These are phyloP conservation scores for Chrysoporthe austroafricana DNA, from an alignment of 2,329 filamentous ascomycete genomes.

Conservation along the genomic window DNA sequence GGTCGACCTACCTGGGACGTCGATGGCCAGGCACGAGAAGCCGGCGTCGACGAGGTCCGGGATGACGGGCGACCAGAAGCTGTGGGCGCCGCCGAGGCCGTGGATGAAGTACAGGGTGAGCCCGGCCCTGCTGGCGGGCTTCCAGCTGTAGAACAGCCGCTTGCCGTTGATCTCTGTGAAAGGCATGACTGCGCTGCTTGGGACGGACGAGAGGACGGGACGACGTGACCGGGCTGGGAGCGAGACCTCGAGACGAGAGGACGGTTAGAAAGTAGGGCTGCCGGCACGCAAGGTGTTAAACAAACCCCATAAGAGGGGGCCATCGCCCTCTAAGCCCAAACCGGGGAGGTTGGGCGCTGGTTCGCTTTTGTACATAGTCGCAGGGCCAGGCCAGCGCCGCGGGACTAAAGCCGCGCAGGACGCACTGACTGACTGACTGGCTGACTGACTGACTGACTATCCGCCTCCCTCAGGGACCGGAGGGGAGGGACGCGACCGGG, in stretches of 20 bases:
- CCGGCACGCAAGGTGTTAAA: not conserved
- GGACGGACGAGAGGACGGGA: too few species aligned
- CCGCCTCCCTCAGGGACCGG: not conserved
- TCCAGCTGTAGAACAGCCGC: slow-evolving; percentile 28
- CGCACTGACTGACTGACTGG: not conserved
- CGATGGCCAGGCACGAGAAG: slow-evolving; percentile 29
- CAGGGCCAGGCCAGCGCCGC: not conserved
- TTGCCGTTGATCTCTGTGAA: slow-evolving; percentile 28
- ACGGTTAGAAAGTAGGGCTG: not conserved
- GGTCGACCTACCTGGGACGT: slow-evolving; percentile 22
- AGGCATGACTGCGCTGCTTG: slow-evolving; percentile 17
- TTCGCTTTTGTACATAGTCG: slow-evolving; percentile 5
- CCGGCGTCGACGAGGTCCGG: slow-evolving; percentile 27
- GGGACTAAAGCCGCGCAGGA: not conserved
- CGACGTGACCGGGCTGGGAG: too few species aligned
- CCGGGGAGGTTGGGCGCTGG: slow-evolving; percentile 3
- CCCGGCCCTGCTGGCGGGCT: slow-evolving; percentile 23
- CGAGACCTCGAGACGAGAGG: not conserved
- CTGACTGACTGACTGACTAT: not conserved
- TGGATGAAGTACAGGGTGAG: slow-evolving; percentile 29
- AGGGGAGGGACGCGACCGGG: not conserved
- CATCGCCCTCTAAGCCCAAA: slow-evolving; percentile 1
- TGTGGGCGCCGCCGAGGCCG: slow-evolving; percentile 25
- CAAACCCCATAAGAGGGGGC: not conserved
- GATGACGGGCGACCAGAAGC: slow-evolving; percentile 28